phyloP scores from a whole-genome alignment of 352 stramenopile genomes.

The Globisporangium paddicum region DNA sequence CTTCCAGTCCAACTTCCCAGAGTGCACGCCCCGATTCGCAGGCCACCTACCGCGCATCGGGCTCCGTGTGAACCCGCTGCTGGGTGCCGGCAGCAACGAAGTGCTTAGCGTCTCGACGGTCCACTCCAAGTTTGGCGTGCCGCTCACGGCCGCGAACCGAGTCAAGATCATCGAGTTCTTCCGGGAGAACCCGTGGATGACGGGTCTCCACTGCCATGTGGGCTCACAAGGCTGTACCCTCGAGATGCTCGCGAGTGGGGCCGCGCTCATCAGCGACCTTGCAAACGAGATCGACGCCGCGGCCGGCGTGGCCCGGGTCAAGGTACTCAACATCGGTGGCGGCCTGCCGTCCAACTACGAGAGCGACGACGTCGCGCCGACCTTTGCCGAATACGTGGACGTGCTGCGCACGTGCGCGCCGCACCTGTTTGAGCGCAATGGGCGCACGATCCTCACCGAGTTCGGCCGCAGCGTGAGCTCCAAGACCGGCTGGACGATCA shows the following conservation, averaged over 20 bases:
- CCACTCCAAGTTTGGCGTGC: conserved; percentile 91
- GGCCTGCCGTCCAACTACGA: conserved; percentile 90
- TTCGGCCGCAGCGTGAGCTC: conserved; percentile 85
- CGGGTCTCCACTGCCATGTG: conserved; percentile 84
- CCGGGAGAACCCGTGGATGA: conserved; percentile 85
- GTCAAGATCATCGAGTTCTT: conserved; percentile 65
- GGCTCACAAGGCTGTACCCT: conserved; percentile 81
- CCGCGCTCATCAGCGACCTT: conserved; percentile 63
- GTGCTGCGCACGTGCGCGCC: conserved; percentile 62
- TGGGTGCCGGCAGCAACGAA: conserved; percentile 84
- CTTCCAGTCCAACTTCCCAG: conserved; percentile 77
- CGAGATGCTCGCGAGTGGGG: conserved; percentile 82
- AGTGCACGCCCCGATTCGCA: conserved; percentile 51
- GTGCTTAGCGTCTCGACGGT: conserved; percentile 85
- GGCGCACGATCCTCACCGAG: conserved; percentile 87
- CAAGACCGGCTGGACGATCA: conserved; percentile 86
- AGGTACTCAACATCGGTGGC: conserved; percentile 89
- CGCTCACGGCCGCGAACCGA: conserved; percentile 54
- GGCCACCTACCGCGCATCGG: conserved; percentile 77
- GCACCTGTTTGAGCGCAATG: conserved; percentile 76
- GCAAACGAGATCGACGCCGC: conserved; percentile 79
- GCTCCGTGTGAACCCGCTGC: conserved; percentile 89
- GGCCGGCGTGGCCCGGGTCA: conserved; percentile 63
- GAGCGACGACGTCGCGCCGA: conserved; percentile 56
- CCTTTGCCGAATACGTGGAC: conserved; percentile 81